A percentile compares a stretch with the other conserved stretches of the same genome.
These are phyloP conservation scores for Xylaria flabelliformis DNA, from an alignment of 495 filamentous ascomycete species.

Conservation along the genomic window DNA sequence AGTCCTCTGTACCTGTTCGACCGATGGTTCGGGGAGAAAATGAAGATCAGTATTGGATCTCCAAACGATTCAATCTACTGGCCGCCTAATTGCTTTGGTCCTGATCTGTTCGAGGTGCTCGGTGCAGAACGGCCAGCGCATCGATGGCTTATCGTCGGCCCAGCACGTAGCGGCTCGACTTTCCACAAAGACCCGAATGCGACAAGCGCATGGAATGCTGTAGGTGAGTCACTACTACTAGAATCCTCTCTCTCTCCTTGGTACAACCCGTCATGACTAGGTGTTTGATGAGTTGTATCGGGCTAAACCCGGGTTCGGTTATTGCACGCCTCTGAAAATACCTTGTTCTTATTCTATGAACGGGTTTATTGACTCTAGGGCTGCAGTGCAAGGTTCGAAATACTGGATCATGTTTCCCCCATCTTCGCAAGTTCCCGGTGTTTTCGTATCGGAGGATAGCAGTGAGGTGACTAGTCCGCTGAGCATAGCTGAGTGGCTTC, in stretches of 20 bases:
- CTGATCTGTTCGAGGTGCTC: constrained; percentile 85
- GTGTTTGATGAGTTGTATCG: neutral
- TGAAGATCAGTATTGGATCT: constrained; percentile 68
- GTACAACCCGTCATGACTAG: neutral
- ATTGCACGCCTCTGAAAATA: neutral
- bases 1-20: constrained; percentile 95
- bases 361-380: neutral
- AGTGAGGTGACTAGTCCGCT: constrained; percentile 94
- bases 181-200: constrained; percentile 85
- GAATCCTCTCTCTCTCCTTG: neutral
- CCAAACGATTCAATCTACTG: constrained; percentile 70
- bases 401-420: constrained; percentile 96
- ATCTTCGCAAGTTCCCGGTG: constrained; percentile 71
- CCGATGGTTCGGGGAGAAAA: constrained; percentile 84
- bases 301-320: neutral
- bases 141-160: constrained; percentile 93
- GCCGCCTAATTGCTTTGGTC: constrained; percentile 85
- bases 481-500: constrained; percentile 94
- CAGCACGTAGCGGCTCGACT: constrained; percentile 87
- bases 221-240: constrained; percentile 44
- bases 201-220: constrained; percentile 93
- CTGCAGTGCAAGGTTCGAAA: constrained; percentile 75
- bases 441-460: constrained; percentile 89
- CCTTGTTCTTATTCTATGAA: neutral
- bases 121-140: constrained; percentile 82